phyloP scores from a whole-genome alignment of 805 yeast species.

The Suhomyces vadensis region DNA sequence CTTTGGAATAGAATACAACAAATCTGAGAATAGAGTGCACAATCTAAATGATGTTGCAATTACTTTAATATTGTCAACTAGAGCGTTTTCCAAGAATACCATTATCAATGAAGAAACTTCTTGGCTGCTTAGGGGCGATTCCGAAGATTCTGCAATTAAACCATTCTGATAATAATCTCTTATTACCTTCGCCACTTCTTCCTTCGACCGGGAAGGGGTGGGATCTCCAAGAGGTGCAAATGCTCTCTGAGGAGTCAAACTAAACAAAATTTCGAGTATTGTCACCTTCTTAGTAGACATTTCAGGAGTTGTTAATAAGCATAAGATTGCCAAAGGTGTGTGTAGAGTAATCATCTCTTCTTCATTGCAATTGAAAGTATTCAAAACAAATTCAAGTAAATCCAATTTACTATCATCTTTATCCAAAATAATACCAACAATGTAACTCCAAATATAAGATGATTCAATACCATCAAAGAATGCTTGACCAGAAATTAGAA shows the following conservation, averaged over 20 bases:
- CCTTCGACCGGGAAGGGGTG: not conserved
- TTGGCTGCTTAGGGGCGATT: constrained; percentile 16
- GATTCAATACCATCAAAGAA: constrained; percentile 90
- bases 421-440: constrained; percentile 41
- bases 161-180: constrained; percentile 21
- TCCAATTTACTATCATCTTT: constrained; percentile 36
- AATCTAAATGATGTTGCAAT: constrained; percentile 17
- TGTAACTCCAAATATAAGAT: constrained; percentile 67
- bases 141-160: constrained; percentile 3
- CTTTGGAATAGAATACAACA: constrained; percentile 23
- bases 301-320: constrained; percentile 33
- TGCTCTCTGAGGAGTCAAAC: constrained; percentile 63
- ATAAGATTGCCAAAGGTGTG: constrained; percentile 66
- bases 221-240: constrained; percentile 21
- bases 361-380: constrained; percentile 72
- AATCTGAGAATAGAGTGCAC: constrained; percentile 21
- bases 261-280: constrained; percentile 46
- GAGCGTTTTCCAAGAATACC: constrained; percentile 18
- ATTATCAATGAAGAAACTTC: constrained; percentile 21
- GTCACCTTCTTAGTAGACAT: constrained; percentile 33
- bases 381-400: constrained; percentile 58
- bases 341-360: constrained; percentile 83
- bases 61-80: constrained; percentile 17
- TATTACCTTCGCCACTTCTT: constrained; percentile 1
- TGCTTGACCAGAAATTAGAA: constrained; percentile 58